Conservation (phyloP, 805 yeast species). For the Candida maesae region DNA sequence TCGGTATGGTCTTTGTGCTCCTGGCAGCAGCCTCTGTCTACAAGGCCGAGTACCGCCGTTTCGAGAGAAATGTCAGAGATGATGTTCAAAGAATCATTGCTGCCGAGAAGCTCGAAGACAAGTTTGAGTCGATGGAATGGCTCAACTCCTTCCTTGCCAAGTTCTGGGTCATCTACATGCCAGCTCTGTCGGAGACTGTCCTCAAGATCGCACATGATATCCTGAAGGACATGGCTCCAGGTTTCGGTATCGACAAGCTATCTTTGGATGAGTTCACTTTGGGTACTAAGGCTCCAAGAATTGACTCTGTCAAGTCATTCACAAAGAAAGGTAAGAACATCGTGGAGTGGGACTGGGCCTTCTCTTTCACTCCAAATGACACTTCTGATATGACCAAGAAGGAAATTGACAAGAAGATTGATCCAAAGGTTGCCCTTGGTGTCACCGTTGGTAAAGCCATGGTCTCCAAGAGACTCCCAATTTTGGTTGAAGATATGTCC, state of each 20-base stretch:
- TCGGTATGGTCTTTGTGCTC: constrained; percentile 57
- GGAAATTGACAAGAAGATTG: constrained; percentile 64
- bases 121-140: constrained; percentile 78
- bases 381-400: constrained; percentile 79
- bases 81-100: constrained; percentile 66
- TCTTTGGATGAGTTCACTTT: constrained; percentile 73
- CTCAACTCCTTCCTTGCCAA: constrained; percentile 70
- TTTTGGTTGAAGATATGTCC: constrained; percentile 77
- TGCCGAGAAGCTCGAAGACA: constrained; percentile 58
- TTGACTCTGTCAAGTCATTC: constrained; percentile 67
- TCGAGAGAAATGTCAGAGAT: constrained; percentile 69
- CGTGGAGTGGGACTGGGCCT: constrained; percentile 82
- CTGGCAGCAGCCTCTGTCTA: constrained; percentile 63
- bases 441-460: constrained; percentile 79
- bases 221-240: constrained; percentile 71
- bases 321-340: constrained; percentile 63
- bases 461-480: constrained; percentile 71
- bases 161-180: constrained; percentile 89
- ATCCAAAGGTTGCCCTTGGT: constrained; percentile 79
- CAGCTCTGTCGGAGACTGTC: constrained; percentile 74
- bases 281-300: constrained; percentile 77
- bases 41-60: constrained; percentile 69
- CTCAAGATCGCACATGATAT: constrained; percentile 63
- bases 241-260: constrained; percentile 74
- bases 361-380: constrained; percentile 77